Evolutionary conservation across 345 rosid species (phyloP).

Genomic region (Euclidium syriacum): DNA sequence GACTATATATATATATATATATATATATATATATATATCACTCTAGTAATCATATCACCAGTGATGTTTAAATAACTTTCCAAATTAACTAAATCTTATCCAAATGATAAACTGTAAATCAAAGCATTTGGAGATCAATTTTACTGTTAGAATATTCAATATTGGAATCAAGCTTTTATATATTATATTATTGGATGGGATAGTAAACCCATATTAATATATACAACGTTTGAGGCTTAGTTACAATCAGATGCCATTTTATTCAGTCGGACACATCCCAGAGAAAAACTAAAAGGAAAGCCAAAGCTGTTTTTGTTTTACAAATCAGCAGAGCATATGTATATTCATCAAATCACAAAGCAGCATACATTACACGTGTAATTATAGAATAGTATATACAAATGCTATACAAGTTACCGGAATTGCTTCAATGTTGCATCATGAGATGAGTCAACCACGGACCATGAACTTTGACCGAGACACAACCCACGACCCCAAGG

Average conservation of each 20-base stretch:
- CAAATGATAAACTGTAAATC: too few species aligned
- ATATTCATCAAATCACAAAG: conserved; percentile 19
- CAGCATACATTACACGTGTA: conserved; percentile 25
- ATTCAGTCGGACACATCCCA: not conserved
- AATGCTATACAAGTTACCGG: conserved; percentile 20
- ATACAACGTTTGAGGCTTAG: conserved; percentile 6
- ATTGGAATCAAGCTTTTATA: conserved; percentile 18
- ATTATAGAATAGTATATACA: conserved; percentile 4
- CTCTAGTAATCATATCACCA: too few species aligned
- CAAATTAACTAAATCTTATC: too few species aligned
- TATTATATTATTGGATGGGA: not conserved
- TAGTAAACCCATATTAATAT: not conserved
- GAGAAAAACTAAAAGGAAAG: not conserved
- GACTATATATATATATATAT: too few species aligned
- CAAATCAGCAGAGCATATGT: conserved; percentile 27
- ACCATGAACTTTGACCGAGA: conserved; percentile 58
- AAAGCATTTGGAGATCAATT: too few species aligned
- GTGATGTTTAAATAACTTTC: too few species aligned
- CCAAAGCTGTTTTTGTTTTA: conserved; percentile 25
- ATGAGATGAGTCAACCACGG: conserved; percentile 57
- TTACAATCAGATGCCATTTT: conserved; percentile 12
- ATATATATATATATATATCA: too few species aligned
- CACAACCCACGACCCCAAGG: conserved; percentile 53
- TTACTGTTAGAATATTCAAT: too few species aligned
- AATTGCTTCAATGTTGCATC: conserved; percentile 13